Evolutionary conservation across 257 asterid species (phyloP).

Genomic region (Knoxia roxburghii): DNA sequence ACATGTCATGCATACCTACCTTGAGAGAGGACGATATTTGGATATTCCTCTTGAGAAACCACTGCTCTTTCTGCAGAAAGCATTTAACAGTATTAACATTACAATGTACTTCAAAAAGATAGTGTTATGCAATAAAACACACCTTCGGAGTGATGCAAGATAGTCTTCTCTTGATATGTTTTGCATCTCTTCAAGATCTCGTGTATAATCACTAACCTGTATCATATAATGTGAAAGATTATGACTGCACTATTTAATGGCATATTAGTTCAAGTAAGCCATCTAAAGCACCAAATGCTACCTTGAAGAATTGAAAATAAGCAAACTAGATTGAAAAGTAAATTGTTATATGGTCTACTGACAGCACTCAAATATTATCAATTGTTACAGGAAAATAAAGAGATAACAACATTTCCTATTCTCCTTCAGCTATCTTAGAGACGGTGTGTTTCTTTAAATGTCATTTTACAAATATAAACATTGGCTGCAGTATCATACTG

Average conservation of each 20-base stretch:
- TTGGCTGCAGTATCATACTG: constrained; percentile 46
- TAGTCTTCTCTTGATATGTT: constrained; percentile 91
- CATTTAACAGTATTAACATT: constrained; percentile 22
- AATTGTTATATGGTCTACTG: not conserved
- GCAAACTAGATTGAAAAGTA: not conserved
- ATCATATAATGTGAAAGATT: not conserved
- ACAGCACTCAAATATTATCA: not conserved
- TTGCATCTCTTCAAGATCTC: constrained; percentile 99
- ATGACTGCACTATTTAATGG: not conserved
- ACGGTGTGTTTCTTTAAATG: constrained; percentile 4
- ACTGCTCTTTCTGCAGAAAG: constrained; percentile 85
- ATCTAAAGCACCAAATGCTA: not conserved
- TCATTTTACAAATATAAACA: constrained; percentile 6
- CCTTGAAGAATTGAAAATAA: constrained; percentile 4
- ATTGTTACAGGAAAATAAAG: not conserved
- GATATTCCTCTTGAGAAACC: constrained; percentile 94
- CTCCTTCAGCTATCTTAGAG: not conserved
- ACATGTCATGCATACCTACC: constrained; percentile 64
- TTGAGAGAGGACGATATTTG: constrained; percentile 89
- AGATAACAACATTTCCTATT: not conserved
- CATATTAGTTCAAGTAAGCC: not conserved
- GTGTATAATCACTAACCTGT: constrained; percentile 88
- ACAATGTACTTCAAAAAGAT: constrained; percentile 2
- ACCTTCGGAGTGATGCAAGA: constrained; percentile 97
- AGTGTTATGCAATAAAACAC: constrained; percentile 7